Evolutionary conservation across 176 grass and related monocot species (phyloP).

Genomic region (Alloteropsis semialata): DNA sequence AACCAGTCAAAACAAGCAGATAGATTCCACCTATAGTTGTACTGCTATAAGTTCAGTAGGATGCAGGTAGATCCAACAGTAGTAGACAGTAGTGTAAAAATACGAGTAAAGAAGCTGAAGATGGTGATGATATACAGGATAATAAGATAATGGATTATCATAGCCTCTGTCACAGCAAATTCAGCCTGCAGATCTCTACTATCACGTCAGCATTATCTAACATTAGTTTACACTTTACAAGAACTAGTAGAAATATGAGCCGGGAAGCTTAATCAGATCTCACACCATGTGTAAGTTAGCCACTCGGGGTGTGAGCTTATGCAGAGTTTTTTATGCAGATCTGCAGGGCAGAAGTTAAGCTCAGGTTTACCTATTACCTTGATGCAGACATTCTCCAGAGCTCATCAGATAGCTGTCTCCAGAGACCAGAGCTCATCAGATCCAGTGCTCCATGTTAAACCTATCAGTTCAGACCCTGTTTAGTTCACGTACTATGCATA

Average conservation of each 20-base stretch:
- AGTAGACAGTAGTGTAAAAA: not conserved
- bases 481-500: no score
- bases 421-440: no score
- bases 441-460: not conserved
- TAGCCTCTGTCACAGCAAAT: slow-evolving; percentile 1
- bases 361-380: not conserved
- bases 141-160: not conserved
- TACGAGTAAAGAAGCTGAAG: not conserved
- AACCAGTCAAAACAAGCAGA: not conserved
- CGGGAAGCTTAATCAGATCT: slow-evolving; percentile 23
- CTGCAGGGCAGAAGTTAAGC: not conserved
- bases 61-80: not conserved
- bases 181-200: slow-evolving; percentile 8
- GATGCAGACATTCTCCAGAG: slow-evolving; percentile 2
- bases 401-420: slow-evolving; percentile 1
- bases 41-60: not conserved
- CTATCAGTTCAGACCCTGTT: not conserved
- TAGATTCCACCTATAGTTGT: not conserved
- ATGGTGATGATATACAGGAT: not conserved
- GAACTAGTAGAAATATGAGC: not conserved
- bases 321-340: no score
- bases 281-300: not conserved
- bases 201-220: not conserved
- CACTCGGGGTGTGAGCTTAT: not conserved
- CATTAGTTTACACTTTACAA: slow-evolving; percentile 18